Percentiles rank a stretch among this genome's conserved stretches.
These are phyloP conservation scores for Hyphodiscus sp. DNA, from an alignment of 2,329 filamentous ascomycete species.

Conservation along the genomic window DNA sequence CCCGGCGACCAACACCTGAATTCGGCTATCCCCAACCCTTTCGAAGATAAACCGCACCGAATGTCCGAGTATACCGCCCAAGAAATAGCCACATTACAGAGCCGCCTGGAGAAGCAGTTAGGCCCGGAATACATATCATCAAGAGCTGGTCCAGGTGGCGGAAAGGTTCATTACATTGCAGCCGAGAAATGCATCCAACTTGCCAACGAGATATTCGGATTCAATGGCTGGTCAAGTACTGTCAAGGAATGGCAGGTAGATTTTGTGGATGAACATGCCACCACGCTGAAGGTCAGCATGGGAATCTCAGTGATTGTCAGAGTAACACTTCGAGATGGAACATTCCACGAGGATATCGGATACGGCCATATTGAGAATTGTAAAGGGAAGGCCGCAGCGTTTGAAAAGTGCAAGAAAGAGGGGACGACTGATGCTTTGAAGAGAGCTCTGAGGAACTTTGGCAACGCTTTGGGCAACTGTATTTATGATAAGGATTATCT, in stretches of 20 bases:
- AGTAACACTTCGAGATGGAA: slow-evolving; percentile 84
- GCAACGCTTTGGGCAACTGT: slow-evolving; percentile 96
- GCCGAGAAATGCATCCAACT: slow-evolving; percentile 95
- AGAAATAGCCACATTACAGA: slow-evolving; percentile 83
- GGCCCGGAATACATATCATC: slow-evolving; percentile 94
- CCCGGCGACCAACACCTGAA: slow-evolving; percentile 59
- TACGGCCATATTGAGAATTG: slow-evolving; percentile 96
- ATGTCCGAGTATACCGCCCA: slow-evolving; percentile 80
- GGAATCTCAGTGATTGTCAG: slow-evolving; percentile 87
- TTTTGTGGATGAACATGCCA: slow-evolving; percentile 81
- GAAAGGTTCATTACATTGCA: slow-evolving; percentile 88
- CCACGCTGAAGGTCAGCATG: slow-evolving; percentile 72
- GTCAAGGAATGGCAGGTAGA: slow-evolving; percentile 93
- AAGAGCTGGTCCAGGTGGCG: slow-evolving; percentile 72
- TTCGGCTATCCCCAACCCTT: slow-evolving; percentile 62
- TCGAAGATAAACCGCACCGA: slow-evolving; percentile 62
- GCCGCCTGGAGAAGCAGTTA: slow-evolving; percentile 83
- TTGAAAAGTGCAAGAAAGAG: slow-evolving; percentile 98
- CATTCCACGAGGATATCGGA: slow-evolving; percentile 96
- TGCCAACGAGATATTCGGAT: slow-evolving; percentile 91
- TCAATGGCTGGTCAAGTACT: slow-evolving; percentile 96
- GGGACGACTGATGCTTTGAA: slow-evolving; percentile 93
- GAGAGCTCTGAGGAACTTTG: slow-evolving; percentile 82
- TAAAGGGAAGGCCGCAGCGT: slow-evolving; percentile 89
- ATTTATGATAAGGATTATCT: slow-evolving; percentile 96